Evolutionary conservation across 2,329 filamentous ascomycete species (phyloP).

Genomic region (Aspergillus sp.): DNA sequence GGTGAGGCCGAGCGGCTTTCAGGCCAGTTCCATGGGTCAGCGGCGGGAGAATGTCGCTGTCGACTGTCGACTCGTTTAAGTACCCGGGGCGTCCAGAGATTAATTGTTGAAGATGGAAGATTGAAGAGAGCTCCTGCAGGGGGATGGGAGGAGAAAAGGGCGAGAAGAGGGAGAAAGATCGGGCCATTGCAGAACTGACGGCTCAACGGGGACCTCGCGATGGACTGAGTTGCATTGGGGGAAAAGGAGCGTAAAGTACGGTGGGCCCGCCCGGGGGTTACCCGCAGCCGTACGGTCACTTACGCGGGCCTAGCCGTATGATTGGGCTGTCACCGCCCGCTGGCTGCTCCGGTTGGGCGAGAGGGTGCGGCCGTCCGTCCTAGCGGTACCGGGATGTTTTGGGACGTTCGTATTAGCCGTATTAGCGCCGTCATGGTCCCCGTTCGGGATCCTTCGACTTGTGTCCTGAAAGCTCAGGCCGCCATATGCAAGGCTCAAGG

Average conservation of each 20-base stretch:
- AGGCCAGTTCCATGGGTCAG: conserved; percentile 15
- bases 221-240: neutral
- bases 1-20: conserved; percentile 4
- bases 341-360: neutral
- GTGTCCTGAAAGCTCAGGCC: neutral
- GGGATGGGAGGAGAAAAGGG: too few species aligned
- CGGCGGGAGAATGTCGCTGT: neutral
- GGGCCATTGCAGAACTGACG: too few species aligned
- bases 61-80: too few species aligned
- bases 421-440: neutral
- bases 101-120: too few species aligned
- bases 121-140: too few species aligned
- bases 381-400: conserved; percentile 3
- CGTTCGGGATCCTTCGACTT: neutral
- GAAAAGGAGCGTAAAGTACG: neutral
- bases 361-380: neutral
- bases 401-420: neutral
- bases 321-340: neutral
- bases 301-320: neutral
- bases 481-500: neutral
- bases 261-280: neutral
- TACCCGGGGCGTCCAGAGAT: too few species aligned
- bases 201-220: too few species aligned
- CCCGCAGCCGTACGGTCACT: neutral
- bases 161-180: too few species aligned